Base-by-base conservation (phyloP, 768 basidiomycete genomes). In the Melanogaster broomeanus region DNA sequence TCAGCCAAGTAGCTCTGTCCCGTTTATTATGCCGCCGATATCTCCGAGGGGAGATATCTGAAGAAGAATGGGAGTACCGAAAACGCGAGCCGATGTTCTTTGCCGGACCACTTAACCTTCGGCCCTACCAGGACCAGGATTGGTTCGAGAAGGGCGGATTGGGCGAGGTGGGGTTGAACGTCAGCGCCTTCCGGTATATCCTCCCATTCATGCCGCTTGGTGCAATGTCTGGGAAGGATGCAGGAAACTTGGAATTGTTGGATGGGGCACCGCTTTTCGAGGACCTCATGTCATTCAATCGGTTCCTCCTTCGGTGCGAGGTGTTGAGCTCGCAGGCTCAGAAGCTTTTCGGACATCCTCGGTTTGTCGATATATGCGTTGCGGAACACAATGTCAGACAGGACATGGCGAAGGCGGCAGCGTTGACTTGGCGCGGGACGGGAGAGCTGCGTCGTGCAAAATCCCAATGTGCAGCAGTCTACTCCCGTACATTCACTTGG, bases 1-100 rank as follows among this genome's bases (percentile, higher is more conserved):
- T 84, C 22, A 75, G 68, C 3, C 82, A 83, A 59, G 64, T 80
- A 3, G 81, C 77, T 0, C 56, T 78, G 16, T 65, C 81, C 18
- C 79, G 81, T 5, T 51, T 81, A 11, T 66, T 83, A 6, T 74
- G 76, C 45, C 69, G 72, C 30, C 70, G 65, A 42, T 78, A 75
- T 46, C 58, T 77, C 28, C 67, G 62, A 7, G 78, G 80, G 1
- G 66, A 78, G n/a, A 76, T 84, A 38, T 58, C 61, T 11, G 60
- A 72, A 37, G 71, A 71, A 12, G 82, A 85, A 58, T 83, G 82
- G 82, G 69, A 75, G 43, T 75, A 71, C 43, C 66, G 81, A 21
- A 74, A 68, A 49, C 69, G 64, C 49, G 72, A 83, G 53, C 80
- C 80, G 3, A 81, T 79, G 74, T 66, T 72, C 39, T 75, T 72